Base-by-base conservation (phyloP, 495 filamentous ascomycete genomes). In the Parathielavia appendiculata region DNA sequence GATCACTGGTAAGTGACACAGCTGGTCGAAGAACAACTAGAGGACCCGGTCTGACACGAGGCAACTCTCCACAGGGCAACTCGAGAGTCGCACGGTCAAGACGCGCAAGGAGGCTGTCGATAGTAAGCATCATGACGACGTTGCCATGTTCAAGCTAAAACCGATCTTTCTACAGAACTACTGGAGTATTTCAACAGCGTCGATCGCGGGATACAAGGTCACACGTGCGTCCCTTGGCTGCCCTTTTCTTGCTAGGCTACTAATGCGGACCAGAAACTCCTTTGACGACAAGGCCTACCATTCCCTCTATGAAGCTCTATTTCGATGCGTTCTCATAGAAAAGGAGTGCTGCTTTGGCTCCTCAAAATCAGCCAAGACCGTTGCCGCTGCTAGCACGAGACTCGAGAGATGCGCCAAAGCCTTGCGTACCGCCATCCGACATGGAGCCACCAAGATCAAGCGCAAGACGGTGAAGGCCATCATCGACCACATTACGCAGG, bases 401-500 rank as follows among this genome's bases (percentile, higher is more conserved):
- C 79, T 98, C 14, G 80, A 82, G 56, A 71, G 80, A 63, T 89
- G 83, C 64, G 90, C 87, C n/a, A 81, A 81, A 35, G 84, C 85
- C 22, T 69, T 97, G 47, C 85, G 89, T 22, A 73, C 84, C 2
- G 81, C 85, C 38, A 79, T 96, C 45, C 81, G 86, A 61, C 77
- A 83, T 46, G 87, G 87, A 20, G 75, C 88, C 45, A 71, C 73
- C 52, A 86, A 83, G 56, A 65, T 97, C 59, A 86, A 84, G 67
- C 73, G 74, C 46, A 95, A 90, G 66, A 90, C 91, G 3, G 80
- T 92, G 30, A 83, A 84, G 59, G 81, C 89, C 5, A 69, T 96
- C 26, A 75, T 91, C 57, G 86, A 90, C 47, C 91, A 96, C 69
- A 86, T 97, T 57, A 83, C 80, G 19, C 83, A 97, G 61, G 85